Percentiles rank a stretch among this genome's conserved stretches.
Evolutionary conservation across 768 basidiomycete genomes (phyloP).

Genomic region (Melanogaster broomeanus): DNA sequence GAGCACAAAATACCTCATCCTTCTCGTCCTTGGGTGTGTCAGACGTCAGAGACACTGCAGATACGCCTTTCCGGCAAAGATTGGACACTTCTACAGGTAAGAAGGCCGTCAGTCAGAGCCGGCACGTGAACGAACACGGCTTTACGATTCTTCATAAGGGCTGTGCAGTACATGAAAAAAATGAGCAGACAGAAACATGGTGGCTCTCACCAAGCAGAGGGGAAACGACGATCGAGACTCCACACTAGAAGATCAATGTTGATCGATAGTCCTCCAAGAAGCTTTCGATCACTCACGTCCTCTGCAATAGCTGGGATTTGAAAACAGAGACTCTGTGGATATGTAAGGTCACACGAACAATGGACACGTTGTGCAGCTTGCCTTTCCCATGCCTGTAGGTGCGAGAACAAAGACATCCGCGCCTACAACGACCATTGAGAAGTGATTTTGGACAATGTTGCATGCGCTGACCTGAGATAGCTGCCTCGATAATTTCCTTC

Average conservation of each 20-base stretch:
- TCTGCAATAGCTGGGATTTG: conserved; percentile 77
- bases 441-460: not conserved
- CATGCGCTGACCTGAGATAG: conserved; percentile 51
- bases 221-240: conserved; percentile 75
- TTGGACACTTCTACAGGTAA: conserved; percentile 58
- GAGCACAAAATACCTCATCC: conserved; percentile 41
- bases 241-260: conserved; percentile 43
- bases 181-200: not conserved
- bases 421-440: conserved; percentile 39
- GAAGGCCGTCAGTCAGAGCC: conserved; percentile 3
- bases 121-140: not conserved
- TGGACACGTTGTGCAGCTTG: conserved; percentile 20
- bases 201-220: conserved; percentile 63
- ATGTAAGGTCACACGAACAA: not conserved
- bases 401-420: conserved; percentile 78
- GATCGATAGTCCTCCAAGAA: not conserved
- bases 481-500: conserved; percentile 72
- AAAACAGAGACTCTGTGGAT: conserved; percentile 74
- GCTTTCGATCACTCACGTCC: conserved; percentile 38
- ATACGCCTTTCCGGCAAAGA: conserved; percentile 53
- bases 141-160: conserved; percentile 82
- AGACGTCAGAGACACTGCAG: conserved; percentile 65
- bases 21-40: conserved; percentile 60
- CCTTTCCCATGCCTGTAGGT: conserved; percentile 91
- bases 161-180: conserved; percentile 36